A percentile compares a stretch with the other conserved stretches of the same genome.
phyloP scores from a whole-genome alignment of 495 filamentous ascomycete genomes.

The Clohesyomyces aquaticus region DNA sequence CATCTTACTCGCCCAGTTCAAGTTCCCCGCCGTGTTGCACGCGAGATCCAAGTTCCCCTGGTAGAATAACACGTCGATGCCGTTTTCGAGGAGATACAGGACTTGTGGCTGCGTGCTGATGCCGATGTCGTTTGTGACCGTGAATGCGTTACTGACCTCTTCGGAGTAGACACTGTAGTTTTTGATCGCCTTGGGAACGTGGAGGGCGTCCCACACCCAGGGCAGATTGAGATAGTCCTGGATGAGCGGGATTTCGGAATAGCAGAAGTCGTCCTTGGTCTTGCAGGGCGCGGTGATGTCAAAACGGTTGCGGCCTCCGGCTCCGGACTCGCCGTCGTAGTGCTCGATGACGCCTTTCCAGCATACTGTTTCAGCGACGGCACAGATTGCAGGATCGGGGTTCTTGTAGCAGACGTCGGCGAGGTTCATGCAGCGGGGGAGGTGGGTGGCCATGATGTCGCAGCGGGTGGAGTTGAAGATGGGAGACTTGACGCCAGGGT shows the following conservation, averaged over 20 bases:
- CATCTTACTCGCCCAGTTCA: slow-evolving; percentile 49
- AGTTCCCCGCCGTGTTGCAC: slow-evolving; percentile 54
- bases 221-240: slow-evolving; percentile 49
- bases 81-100: slow-evolving; percentile 45
- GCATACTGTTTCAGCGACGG: slow-evolving; percentile 45
- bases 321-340: slow-evolving; percentile 48
- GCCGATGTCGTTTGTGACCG: slow-evolving; percentile 41
- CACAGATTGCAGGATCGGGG: slow-evolving; percentile 46
- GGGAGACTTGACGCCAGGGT: slow-evolving; percentile 47
- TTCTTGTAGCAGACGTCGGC: slow-evolving; percentile 40
- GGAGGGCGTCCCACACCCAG: slow-evolving; percentile 45
- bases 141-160: slow-evolving; percentile 42
- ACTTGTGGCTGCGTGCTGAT: slow-evolving; percentile 42
- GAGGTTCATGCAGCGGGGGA: slow-evolving; percentile 52
- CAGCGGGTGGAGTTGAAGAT: slow-evolving; percentile 53
- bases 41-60: slow-evolving; percentile 54
- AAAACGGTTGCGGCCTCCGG: slow-evolving; percentile 50
- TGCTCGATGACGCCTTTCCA: slow-evolving; percentile 44
- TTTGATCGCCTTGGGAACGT: slow-evolving; percentile 42
- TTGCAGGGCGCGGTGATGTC: slow-evolving; percentile 50
- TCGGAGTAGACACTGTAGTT: slow-evolving; percentile 40
- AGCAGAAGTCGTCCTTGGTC: slow-evolving; percentile 48
- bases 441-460: slow-evolving; percentile 50
- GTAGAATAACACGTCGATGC: slow-evolving; percentile 52
- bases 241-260: slow-evolving; percentile 42